Percentiles rank a stretch among this genome's conserved stretches.
These are phyloP conservation scores for Casuarina glauca DNA, from an alignment of 306 rosid species.

Conservation along the genomic window DNA sequence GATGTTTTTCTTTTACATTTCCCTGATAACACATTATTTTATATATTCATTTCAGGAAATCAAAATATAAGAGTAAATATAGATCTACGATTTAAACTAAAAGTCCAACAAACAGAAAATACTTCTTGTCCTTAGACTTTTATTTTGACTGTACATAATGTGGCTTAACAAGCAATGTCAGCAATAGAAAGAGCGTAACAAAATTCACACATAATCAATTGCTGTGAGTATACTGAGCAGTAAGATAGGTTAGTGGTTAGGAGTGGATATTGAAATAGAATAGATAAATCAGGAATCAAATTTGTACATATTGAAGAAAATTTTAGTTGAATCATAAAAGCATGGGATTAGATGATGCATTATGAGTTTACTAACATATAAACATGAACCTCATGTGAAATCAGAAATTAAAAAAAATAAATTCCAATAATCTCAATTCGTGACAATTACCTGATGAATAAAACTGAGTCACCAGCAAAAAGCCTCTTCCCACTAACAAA, in stretches of 20 bases:
- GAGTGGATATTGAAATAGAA: too few relatives aligned
- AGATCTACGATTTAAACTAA: not conserved
- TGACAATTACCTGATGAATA: slow-evolving; percentile 71
- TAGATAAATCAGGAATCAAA: too few relatives aligned
- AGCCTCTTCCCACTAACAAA: slow-evolving; percentile 93
- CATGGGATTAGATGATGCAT: not conserved
- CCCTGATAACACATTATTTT: too few relatives aligned
- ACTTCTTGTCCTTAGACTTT: not conserved
- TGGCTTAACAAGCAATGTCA: not conserved
- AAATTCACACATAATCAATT: not conserved
- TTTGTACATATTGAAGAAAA: too few relatives aligned
- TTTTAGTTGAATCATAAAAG: slow-evolving; percentile 11
- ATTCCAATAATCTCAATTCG: slow-evolving; percentile 4
- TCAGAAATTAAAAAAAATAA: not conserved
- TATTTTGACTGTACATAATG: not conserved
- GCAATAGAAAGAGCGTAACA: not conserved
- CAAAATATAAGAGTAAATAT: not conserved
- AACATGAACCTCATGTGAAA: not conserved
- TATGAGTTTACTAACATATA: not conserved
- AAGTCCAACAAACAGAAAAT: not conserved
- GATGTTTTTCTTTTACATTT: too few relatives aligned
- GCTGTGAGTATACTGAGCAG: too few relatives aligned
- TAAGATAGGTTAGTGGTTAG: too few relatives aligned
- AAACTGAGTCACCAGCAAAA: slow-evolving; percentile 90
- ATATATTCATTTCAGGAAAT: not conserved